phyloP scores from a whole-genome alignment of 1,284 basidiomycete genomes.

The Leccinum pallidistipes region DNA sequence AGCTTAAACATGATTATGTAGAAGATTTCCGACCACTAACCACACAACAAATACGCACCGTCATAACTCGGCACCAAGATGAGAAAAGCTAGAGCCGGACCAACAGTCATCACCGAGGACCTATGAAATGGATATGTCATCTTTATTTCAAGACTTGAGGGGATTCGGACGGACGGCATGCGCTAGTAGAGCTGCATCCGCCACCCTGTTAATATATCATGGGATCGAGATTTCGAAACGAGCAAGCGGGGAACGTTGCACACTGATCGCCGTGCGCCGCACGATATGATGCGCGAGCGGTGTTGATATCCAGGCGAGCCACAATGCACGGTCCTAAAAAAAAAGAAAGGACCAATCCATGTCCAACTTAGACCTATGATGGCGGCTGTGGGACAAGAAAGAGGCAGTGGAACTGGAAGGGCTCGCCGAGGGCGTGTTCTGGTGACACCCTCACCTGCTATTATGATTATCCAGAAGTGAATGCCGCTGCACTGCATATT shows the following conservation, averaged over 20 bases:
- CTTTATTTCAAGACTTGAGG: neutral
- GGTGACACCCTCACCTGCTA: too few species aligned
- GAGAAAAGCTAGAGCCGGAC: neutral
- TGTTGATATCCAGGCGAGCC: neutral
- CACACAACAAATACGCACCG: neutral
- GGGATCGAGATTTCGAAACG: neutral
- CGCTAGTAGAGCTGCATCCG: neutral
- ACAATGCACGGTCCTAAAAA: neutral
- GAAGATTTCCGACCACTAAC: neutral
- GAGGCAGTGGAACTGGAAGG: too few species aligned
- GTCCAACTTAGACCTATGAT: neutral
- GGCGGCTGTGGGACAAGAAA: too few species aligned
- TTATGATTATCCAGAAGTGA: too few species aligned
- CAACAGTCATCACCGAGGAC: neutral
- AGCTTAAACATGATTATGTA: neutral
- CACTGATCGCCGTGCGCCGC: neutral
- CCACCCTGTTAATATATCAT: neutral
- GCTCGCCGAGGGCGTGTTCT: too few species aligned
- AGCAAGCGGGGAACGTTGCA: neutral
- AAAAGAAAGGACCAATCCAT: neutral
- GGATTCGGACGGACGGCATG: neutral
- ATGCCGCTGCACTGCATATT: too few species aligned
- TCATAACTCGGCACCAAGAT: neutral
- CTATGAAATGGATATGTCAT: neutral
- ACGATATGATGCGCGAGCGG: neutral